Evolutionary conservation across 2,329 filamentous ascomycete species (phyloP), one percentile per base, ranked within the genome.

Genomic region (Exophiala aquamarina): DNA sequence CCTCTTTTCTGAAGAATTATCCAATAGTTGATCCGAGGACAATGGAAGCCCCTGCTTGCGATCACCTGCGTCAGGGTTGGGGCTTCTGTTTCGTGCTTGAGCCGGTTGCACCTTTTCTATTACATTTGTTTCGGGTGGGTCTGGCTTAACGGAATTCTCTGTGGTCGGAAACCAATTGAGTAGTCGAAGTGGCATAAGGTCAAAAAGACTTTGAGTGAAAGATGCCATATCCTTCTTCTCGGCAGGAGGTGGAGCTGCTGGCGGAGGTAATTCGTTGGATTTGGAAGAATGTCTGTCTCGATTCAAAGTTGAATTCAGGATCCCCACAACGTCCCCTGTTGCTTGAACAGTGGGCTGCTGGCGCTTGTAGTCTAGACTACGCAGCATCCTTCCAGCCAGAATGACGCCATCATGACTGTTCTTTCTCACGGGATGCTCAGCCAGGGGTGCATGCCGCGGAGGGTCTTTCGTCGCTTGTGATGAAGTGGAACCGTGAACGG

Each of bases 131-230:
- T 20, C 5, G 34, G 39, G n/a, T 20, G n/a, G n/a, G 13, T 56
- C 44, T 13, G 57, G 61, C 2, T 59, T 54, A 26, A 59, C 54
- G n/a, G 61, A 19, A 70, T 29, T n/a, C 26, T n/a, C 28, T 14
- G n/a, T 32, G 3, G 33, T 57, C n/a, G 71, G 70, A 40, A 74
- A 59, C 71, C 71, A 74, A 54, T 72, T 69, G 7, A 73, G 63
- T 66, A 73, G 69, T 34, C 70, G 62, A 28, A 75, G 50, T 2
- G 70, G 66, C 7, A 72, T 48, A 1, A 73, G 71, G 55, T 75
- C 71, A 44, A 77, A 79, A 1, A 81, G 61, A 49, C 75, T 77
- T 55, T 85, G 82, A 2, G 78, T 77, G 47, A 84, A 80, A 2
- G 81, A 83, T 58, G 80, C 81, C 1, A 73, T 72, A 56, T 85